Conservation (phyloP, 441 rosid species). For the Syzygium syzygioides region DNA sequence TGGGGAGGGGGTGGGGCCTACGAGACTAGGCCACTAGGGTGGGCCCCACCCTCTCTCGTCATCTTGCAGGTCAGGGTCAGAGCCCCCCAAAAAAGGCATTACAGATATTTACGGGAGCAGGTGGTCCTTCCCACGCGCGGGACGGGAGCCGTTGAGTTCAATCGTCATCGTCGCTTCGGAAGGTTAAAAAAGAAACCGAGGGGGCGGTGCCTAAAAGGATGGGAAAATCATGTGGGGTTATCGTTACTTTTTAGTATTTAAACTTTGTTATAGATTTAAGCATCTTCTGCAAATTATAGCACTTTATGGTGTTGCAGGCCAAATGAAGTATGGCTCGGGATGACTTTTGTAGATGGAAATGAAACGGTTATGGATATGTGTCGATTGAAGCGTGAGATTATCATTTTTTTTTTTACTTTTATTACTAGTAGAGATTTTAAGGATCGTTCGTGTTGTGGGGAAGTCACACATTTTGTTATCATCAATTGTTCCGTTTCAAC, state of each 20-base stretch:
- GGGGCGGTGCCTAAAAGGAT: background rate
- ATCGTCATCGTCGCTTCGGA: background rate
- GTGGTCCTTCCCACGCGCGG: background rate
- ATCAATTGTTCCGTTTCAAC: background rate
- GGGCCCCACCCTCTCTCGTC: background rate
- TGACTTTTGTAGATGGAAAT: too few relatives aligned
- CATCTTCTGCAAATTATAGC: too few relatives aligned
- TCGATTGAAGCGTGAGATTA: background rate
- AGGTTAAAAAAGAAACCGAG: background rate
- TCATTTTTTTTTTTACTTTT: background rate
- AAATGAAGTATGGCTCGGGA: too few relatives aligned
- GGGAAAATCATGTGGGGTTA: background rate
- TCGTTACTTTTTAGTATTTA: too few relatives aligned
- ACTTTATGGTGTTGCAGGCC: too few relatives aligned
- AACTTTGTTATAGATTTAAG: too few relatives aligned
- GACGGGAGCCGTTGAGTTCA: background rate
- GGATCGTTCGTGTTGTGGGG: background rate
- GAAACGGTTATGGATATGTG: too few relatives aligned
- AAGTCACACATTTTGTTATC: background rate
- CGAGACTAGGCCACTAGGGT: background rate
- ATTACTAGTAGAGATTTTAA: background rate
- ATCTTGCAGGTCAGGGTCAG: background rate
- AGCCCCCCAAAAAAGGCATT: background rate
- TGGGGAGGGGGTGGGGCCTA: background rate
- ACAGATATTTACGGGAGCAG: background rate